Evolutionary conservation across 2,329 filamentous ascomycete genomes (phyloP).

Genomic region (Tolypocladium cylindrosporum): DNA sequence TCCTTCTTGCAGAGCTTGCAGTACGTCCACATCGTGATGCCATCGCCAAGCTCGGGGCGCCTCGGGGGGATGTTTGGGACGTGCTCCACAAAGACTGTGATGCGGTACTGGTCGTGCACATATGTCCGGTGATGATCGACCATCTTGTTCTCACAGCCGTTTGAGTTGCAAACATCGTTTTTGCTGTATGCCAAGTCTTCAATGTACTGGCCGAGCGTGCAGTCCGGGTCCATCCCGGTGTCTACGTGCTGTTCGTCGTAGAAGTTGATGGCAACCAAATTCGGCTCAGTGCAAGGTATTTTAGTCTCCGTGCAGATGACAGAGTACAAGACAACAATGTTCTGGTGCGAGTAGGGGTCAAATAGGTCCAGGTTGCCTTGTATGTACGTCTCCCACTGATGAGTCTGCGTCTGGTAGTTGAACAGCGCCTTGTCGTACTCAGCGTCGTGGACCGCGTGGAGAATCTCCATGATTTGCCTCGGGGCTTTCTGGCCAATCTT

Average conservation of each 20-base stretch:
- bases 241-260: constrained; percentile 86
- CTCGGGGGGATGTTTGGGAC: constrained; percentile 31
- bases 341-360: constrained; percentile 91
- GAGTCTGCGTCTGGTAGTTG: constrained; percentile 87
- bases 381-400: constrained; percentile 93
- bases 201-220: constrained; percentile 88
- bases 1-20: constrained; percentile 89
- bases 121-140: constrained; percentile 92
- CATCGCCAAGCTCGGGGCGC: constrained; percentile 37
- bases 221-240: constrained; percentile 67
- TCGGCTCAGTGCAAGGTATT: constrained; percentile 84
- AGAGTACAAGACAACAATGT: constrained; percentile 89
- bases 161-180: constrained; percentile 67
- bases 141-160: constrained; percentile 82
- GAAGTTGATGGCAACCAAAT: constrained; percentile 81
- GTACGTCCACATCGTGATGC: constrained; percentile 95
- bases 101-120: constrained; percentile 88
- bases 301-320: constrained; percentile 89
- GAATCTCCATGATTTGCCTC: constrained; percentile 80
- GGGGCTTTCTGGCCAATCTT: constrained; percentile 70
- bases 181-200: constrained; percentile 77
- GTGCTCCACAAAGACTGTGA: constrained; percentile 77
- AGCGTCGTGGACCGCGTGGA: constrained; percentile 90
- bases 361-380: constrained; percentile 83
- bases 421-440: constrained; percentile 94